phyloP scores from a whole-genome alignment of 2,329 filamentous ascomycete species.

The Cladophialophora psammophila region DNA sequence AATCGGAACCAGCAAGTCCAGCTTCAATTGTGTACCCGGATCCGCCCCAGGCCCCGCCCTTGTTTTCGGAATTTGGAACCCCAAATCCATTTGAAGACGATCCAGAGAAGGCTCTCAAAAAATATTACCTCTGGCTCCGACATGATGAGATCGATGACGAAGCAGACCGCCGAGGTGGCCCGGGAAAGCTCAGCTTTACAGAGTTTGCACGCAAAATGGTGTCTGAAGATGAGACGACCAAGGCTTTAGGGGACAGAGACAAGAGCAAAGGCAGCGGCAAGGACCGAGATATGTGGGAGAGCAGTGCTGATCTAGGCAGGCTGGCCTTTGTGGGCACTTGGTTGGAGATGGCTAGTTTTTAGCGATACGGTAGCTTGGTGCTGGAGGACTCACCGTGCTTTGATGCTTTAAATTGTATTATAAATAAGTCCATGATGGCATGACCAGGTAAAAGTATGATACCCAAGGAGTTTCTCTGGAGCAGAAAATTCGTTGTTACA shows the following conservation, averaged over 20 bases:
- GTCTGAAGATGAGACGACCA: slow-evolving; percentile 51
- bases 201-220: slow-evolving; percentile 83
- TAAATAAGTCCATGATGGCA: neutral
- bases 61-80: no score
- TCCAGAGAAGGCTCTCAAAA: slow-evolving; percentile 11
- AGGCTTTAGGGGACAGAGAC: slow-evolving; percentile 18
- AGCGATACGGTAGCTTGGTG: neutral
- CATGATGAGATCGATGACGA: slow-evolving; percentile 73
- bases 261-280: slow-evolving; percentile 16
- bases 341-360: slow-evolving; percentile 78
- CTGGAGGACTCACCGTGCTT: neutral
- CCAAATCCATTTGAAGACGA: slow-evolving; percentile 18
- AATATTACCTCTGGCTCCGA: slow-evolving; percentile 51
- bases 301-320: slow-evolving; percentile 38
- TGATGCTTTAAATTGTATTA: slow-evolving; percentile 5
- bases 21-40: slow-evolving; percentile 2
- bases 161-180: slow-evolving; percentile 75
- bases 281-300: slow-evolving; percentile 34
- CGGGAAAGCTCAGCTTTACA: slow-evolving; percentile 74
- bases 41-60: neutral
- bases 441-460: slow-evolving; percentile 23
- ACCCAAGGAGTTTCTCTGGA: slow-evolving; percentile 9
- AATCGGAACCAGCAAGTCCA: slow-evolving; percentile 41
- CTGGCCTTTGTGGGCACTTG: slow-evolving; percentile 77
- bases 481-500: neutral